These are phyloP conservation scores for Oryza meridionalis DNA, from an alignment of 176 grass and related monocot genomes.

Conservation along the genomic window DNA sequence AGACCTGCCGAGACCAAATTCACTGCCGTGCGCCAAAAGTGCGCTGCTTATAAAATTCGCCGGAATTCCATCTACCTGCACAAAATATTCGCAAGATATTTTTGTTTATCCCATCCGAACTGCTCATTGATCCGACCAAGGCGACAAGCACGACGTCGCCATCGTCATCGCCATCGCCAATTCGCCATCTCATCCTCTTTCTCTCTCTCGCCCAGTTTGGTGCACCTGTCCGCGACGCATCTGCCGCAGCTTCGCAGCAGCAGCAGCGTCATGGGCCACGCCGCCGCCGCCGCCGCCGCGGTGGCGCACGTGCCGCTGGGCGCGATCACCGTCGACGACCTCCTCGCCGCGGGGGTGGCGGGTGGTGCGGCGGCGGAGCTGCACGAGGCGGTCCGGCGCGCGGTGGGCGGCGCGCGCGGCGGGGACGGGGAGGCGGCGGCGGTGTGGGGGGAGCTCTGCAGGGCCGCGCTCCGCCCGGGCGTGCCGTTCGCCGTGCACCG, in stretches of 20 bases:
- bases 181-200: background rate
- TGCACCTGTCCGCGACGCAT: constrained; percentile 24
- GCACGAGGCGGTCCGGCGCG: constrained; percentile 39
- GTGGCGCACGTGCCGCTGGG: constrained; percentile 61
- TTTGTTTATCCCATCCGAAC: background rate
- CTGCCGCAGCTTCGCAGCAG: background rate
- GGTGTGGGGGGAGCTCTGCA: constrained; percentile 70
- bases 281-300: constrained; percentile 1
- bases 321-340: constrained; percentile 65
- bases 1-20: background rate
- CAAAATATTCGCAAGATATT: background rate
- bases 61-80: background rate
- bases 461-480: constrained; percentile 43
- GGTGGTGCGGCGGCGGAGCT: constrained; percentile 21
- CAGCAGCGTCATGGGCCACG: constrained; percentile 11
- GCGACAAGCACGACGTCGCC: background rate
- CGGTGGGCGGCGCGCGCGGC: constrained; percentile 38
- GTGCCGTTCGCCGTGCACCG: constrained; percentile 83
- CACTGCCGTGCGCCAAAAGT: background rate
- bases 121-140: too few relatives aligned
- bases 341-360: constrained; percentile 44
- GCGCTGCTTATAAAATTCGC: background rate
- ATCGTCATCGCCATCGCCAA: background rate
- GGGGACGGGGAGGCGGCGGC: constrained; percentile 18
- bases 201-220: constrained; percentile 24